Evolutionary conservation across 345 rosid genomes (phyloP).

Genomic region (Durio zibethinus): DNA sequence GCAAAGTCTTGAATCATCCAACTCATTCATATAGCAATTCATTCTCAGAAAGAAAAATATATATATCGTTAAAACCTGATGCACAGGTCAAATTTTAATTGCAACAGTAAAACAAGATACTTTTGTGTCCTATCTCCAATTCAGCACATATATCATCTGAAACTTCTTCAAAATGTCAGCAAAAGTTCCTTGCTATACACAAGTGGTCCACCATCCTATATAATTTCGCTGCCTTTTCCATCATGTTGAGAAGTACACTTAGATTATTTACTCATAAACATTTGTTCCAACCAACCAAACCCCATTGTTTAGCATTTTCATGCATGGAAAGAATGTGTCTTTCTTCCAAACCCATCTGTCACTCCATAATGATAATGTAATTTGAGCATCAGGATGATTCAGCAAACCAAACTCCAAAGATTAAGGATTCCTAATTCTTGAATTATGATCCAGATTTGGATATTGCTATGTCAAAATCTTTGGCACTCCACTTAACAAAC

Average conservation of each 20-base stretch:
- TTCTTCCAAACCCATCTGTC: conserved; percentile 15
- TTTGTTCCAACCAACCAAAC: neutral
- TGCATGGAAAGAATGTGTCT: conserved; percentile 7
- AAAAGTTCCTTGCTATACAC: neutral
- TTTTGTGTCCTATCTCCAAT: conserved; percentile 11
- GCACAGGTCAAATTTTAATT: neutral
- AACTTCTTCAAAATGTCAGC: neutral
- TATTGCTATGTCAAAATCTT: conserved; percentile 21
- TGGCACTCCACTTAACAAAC: conserved; percentile 20
- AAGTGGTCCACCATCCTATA: neutral
- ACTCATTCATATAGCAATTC: neutral
- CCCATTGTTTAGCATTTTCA: neutral
- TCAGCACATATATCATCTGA: neutral
- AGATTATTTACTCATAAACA: neutral
- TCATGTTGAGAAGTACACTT: neutral
- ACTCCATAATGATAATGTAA: conserved; percentile 8
- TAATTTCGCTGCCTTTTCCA: conserved; percentile 7
- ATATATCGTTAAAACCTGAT: neutral
- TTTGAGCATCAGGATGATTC: neutral
- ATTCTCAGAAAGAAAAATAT: neutral
- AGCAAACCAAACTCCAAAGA: neutral
- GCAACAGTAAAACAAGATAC: neutral
- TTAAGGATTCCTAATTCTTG: conserved; percentile 25
- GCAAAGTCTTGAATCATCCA: neutral
- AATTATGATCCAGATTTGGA: conserved; percentile 22